Base-by-base conservation (phyloP, 2,329 filamentous ascomycete species). In the Apiospora koreana region DNA sequence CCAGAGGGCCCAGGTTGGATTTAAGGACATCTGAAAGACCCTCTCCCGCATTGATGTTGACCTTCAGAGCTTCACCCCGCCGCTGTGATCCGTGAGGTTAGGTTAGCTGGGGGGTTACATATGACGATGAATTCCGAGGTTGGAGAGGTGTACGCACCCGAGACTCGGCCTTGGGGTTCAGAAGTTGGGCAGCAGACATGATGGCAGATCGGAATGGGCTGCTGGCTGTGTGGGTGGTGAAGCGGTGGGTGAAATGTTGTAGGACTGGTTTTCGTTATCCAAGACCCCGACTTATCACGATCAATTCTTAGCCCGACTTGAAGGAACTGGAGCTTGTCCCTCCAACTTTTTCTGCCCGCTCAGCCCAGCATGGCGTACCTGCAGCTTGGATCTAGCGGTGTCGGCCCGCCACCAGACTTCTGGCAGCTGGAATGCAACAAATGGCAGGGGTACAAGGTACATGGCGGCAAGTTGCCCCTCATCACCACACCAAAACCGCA, bases 131-230 rank as follows among this genome's bases (percentile, higher is more conserved):
- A 12, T 76, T 74, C 70, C 72, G 70, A 71, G 70, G 68, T 69
- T 70, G 68, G 43, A 70, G 65, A 72, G 73, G 68, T 73, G 74
- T 73, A 86, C 93, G 78, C 87, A 97, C 94, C 85, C 96, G 92
- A 78, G 95, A 98, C 87, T 99, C 96, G 79, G 96, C 96, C 88
- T 99, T 99, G 73, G 96, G 96, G 84, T 99, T 99, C 75, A 99
- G 92, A 79, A 99, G 91, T 86, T 98, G 95, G 80, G 96, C 95
- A 77, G 96, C 96, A 85, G 95, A 98, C 96, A 98, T 98, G 73
- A 75, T 82, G 73, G 54, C 18, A 23, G 54, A 38, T 62, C 54
- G 18, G 21, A 62, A 62, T 62, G 21, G 54, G 54, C 54, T 62
- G 54, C 54, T 62, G 21, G 31, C 54, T 62, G 54, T 62, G 31